phyloP scores from a whole-genome alignment of 2,329 filamentous ascomycete genomes.

The Hymenoscyphus infarciens region DNA sequence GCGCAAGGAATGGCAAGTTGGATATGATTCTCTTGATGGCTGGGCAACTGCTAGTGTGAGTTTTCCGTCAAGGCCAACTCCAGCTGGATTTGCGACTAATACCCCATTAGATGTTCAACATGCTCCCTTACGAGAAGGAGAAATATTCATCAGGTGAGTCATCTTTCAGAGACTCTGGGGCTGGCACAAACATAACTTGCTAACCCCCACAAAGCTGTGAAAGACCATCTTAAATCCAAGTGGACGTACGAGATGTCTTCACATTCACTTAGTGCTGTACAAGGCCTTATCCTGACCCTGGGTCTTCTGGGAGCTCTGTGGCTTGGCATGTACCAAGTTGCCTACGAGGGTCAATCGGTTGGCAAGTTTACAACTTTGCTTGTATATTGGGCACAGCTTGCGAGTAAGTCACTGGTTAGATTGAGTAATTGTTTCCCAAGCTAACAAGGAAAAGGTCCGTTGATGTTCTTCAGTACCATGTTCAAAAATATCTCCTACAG shows the following conservation, averaged over 20 bases:
- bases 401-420: conserved; percentile 32
- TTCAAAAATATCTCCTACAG: conserved; percentile 49
- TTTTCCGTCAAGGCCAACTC: not conserved
- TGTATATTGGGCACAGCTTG: conserved; percentile 58
- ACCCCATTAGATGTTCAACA: conserved; percentile 47
- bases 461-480: conserved; percentile 40
- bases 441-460: conserved; percentile 28
- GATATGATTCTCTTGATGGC: conserved; percentile 38
- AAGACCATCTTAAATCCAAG: conserved; percentile 38
- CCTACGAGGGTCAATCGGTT: conserved; percentile 44
- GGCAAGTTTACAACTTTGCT: conserved; percentile 63
- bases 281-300: conserved; percentile 49
- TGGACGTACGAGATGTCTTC: conserved; percentile 36
- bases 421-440: not conserved
- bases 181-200: conserved; percentile 28
- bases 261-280: conserved; percentile 46
- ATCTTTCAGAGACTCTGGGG: not conserved
- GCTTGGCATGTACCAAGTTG: conserved; percentile 30
- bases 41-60: conserved; percentile 40
- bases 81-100: conserved; percentile 7
- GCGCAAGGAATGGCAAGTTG: conserved; percentile 37
- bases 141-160: conserved; percentile 42
- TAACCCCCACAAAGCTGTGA: conserved; percentile 34
- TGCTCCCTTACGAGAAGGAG: conserved; percentile 48
- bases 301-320: conserved; percentile 43